Percentiles rank a stretch among this genome's conserved stretches.
Conservation (phyloP, 257 asterid genomes). For the Solanum chiquidenum region DNA sequence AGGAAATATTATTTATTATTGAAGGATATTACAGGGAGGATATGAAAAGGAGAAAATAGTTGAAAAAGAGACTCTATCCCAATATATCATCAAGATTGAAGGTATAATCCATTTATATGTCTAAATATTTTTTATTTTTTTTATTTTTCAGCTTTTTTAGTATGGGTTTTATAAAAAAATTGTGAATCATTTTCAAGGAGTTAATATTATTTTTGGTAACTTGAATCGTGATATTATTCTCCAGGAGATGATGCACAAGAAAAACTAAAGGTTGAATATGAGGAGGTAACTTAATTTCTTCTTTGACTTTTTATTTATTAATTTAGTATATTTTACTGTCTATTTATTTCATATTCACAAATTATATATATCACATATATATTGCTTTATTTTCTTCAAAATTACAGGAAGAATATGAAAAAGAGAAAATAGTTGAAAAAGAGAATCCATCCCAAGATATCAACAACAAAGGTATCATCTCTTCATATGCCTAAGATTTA, state of each 20-base stretch:
- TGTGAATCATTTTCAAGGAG: background rate
- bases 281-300: background rate
- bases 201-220: background rate
- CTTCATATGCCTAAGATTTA: background rate
- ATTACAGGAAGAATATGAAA: background rate
- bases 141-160: background rate
- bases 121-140: background rate
- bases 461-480: background rate
- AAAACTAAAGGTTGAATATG: background rate
- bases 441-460: background rate
- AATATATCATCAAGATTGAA: background rate
- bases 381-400: background rate
- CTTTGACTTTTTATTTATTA: background rate
- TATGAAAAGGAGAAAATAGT: background rate
- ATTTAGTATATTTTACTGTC: background rate
- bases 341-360: background rate
- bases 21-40: background rate
- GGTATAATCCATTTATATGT: background rate
- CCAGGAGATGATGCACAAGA: background rate
- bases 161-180: no score
- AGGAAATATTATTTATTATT: background rate
- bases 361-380: background rate
- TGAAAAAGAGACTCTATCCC: background rate
- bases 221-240: background rate
- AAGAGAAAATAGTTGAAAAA: background rate